Conservation (phyloP, 495 filamentous ascomycete genomes). For the Neurospora sp. region DNA sequence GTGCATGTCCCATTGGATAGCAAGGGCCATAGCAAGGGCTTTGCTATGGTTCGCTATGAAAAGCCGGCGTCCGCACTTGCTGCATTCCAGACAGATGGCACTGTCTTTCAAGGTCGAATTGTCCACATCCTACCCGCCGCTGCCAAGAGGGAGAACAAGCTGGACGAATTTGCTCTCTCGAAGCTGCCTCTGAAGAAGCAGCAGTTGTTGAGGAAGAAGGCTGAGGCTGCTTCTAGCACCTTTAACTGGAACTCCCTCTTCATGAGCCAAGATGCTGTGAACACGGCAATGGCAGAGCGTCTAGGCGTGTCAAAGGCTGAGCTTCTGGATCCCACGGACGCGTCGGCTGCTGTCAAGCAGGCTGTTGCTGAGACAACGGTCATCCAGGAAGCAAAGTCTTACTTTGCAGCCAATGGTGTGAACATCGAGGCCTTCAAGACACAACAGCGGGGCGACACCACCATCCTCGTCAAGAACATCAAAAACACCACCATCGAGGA, state of each 20-base stretch:
- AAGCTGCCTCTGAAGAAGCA: slow-evolving; percentile 92
- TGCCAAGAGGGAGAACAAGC: slow-evolving; percentile 64
- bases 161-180: slow-evolving; percentile 80
- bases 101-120: slow-evolving; percentile 82
- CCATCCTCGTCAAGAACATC: slow-evolving; percentile 93
- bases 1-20: slow-evolving; percentile 71
- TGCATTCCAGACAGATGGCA: slow-evolving; percentile 70
- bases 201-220: slow-evolving; percentile 73
- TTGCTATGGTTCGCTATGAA: slow-evolving; percentile 73
- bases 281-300: slow-evolving; percentile 78
- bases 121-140: slow-evolving; percentile 78
- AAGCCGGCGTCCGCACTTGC: slow-evolving; percentile 60
- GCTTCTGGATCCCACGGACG: slow-evolving; percentile 83
- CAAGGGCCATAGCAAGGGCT: slow-evolving; percentile 65
- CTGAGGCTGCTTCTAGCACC: slow-evolving; percentile 58
- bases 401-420: slow-evolving; percentile 77
- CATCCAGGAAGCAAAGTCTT: slow-evolving; percentile 91
- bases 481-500: slow-evolving; percentile 65
- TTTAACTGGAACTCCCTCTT: slow-evolving; percentile 98
- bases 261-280: slow-evolving; percentile 96
- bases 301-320: slow-evolving; percentile 83
- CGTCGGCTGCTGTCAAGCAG: slow-evolving; percentile 89
- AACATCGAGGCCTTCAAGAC: slow-evolving; percentile 85
- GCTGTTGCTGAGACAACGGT: slow-evolving; percentile 92
- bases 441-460: slow-evolving; percentile 69